Evolutionary conservation across 208 protist species (phyloP), one percentile per base, ranked within the genome.

Genomic region (Trypanosoma lewisi): DNA sequence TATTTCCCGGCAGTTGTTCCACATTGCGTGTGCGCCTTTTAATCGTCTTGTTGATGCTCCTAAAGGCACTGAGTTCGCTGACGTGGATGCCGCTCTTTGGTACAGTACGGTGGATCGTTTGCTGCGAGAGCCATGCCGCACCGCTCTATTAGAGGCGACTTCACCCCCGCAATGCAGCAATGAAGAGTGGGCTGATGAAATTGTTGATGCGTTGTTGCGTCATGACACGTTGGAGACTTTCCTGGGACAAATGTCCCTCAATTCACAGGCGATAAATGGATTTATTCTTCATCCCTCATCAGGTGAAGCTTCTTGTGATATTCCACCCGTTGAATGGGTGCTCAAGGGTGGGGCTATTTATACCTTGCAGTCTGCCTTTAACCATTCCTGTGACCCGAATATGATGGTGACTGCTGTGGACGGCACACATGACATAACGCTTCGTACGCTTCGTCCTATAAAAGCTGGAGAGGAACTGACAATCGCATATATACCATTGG

Each of bases 321-420:
- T 21, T 39, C 52, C 44, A 12, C 42, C 12, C 14, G 76, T 82
- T 51, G 36, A 63, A 21, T 85, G 80, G 75, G 62, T 85, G 17
- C 34, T 89, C 21, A 93, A 93, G 51, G 87, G 87, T 19, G 87
- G 77, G 0, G 87, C 71, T 0, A 57, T 94, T n/a, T 94, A 87
- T 67, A 64, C 78, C 9, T 65, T 94, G 28, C 87, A 89, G 36
- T 74, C 80, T 16, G 73, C 64, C 27, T 85, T 94, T 65, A 94
- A 94, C 52, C 87, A 94, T 69, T 87, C 81, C 21, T 94, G 87
- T 55, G 67, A 61, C 9, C 87, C 87, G 0, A 94, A 94, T 58
- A 52, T 77, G 11, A 41, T 42, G 9, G 82, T 94, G 8, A 68
- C 30, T 23, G 49, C 53, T 30, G 70, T 65, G 11, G 72, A 78